These are phyloP conservation scores for Neurospora pannonica DNA, from an alignment of 495 filamentous ascomycete genomes.

Conservation along the genomic window DNA sequence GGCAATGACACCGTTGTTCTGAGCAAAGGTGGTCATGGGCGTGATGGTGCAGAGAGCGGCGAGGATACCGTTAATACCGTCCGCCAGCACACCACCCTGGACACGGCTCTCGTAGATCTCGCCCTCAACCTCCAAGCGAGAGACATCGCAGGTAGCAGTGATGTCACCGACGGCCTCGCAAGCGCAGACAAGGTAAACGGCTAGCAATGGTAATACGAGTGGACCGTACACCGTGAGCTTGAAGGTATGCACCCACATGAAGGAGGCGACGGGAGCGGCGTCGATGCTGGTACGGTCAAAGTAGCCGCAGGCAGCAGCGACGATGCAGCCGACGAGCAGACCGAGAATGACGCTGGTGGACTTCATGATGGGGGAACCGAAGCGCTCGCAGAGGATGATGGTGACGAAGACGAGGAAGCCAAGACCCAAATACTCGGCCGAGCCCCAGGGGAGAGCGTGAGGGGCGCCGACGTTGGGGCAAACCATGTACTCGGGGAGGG, in stretches of 20 bases:
- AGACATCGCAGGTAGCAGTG: conserved; percentile 71
- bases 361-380: conserved; percentile 64
- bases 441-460: conserved; percentile 80
- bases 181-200: conserved; percentile 79
- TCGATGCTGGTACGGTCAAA: conserved; percentile 65
- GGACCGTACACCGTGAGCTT: conserved; percentile 71
- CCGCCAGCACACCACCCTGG: conserved; percentile 79
- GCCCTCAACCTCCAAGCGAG: conserved; percentile 72
- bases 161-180: conserved; percentile 86
- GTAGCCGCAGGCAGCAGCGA: conserved; percentile 76
- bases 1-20: conserved; percentile 91
- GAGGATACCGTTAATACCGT: conserved; percentile 74
- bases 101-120: conserved; percentile 77
- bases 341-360: conserved; percentile 69
- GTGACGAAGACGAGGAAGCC: conserved; percentile 88
- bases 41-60: conserved; percentile 78
- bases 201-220: conserved; percentile 71
- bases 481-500: conserved; percentile 44
- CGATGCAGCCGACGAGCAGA: conserved; percentile 77
- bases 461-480: conserved; percentile 69
- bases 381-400: conserved; percentile 77
- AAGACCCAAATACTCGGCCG: conserved; percentile 76
- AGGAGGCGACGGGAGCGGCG: conserved; percentile 61
- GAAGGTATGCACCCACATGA: conserved; percentile 90
- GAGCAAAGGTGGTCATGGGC: conserved; percentile 66